Base-by-base conservation (phyloP, 2,329 filamentous ascomycete species). In the Colletotrichum horii region DNA sequence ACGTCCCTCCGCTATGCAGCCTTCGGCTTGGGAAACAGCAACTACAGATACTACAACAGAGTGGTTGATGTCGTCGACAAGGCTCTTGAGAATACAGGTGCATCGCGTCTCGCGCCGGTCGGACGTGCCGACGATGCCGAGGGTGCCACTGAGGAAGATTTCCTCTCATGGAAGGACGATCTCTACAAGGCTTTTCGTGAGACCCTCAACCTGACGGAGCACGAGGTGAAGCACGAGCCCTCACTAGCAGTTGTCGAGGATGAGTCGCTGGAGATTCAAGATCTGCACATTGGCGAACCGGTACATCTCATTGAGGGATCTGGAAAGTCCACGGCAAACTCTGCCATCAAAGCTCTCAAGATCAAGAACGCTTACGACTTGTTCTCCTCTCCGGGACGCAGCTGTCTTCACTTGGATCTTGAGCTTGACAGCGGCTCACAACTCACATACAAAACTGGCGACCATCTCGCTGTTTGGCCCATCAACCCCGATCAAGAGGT, bases 381-480 rank as follows among this genome's bases (percentile, higher is more conserved):
- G 8, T 83, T 81, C 76, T 66, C 69, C 11, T 26, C 60, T 30
- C 56, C 72, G 15, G 70, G 77, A 36, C 77, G 82, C 26, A 83
- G 82, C 58, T 87, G 83, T 65, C 19, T 83, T 15, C 71, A 74
- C 19, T 26, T 74, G 7, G 71, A 86, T 70, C 79, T 87, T 66
- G 85, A 87, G 32, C 75, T 87, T 8, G 84, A 85, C 66, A 79
- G 32, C 43, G 60, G 26, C 66, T 74, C 71, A 16, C 66, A 74
- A n/a, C 24, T 86, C 12, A 75, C 78, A 38, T 87, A 87, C 77
- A 78, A 82, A 64, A 86, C 86, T 3, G 85, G 85, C 1, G 86
- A 87, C 52, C 84, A 87, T 70, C 68, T 87, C 19, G 83, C 82
- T 16, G 74, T 87, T 2, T 87, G 82, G 78, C 84, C 85, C 3